A percentile compares a stretch with the other conserved stretches of the same genome.
These are phyloP conservation scores for Candolleomyces aberdarensis DNA, from an alignment of 768 basidiomycete genomes.

Conservation along the genomic window DNA sequence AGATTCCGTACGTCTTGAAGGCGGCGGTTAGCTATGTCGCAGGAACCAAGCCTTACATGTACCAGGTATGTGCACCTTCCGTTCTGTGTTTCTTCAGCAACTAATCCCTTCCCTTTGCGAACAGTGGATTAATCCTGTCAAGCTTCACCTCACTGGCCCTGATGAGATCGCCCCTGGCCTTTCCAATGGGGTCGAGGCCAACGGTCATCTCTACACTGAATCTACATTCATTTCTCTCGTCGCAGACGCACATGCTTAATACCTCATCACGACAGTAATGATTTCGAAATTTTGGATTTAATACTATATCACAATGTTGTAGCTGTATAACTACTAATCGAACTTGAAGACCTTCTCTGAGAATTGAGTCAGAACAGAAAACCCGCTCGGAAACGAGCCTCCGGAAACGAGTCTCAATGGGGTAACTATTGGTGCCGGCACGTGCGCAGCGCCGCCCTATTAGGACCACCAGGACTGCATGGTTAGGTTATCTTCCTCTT, in stretches of 20 bases:
- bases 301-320: not conserved
- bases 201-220: conserved; percentile 82
- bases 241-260: not conserved
- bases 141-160: conserved; percentile 40
- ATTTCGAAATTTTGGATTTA: not conserved
- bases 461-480: not conserved
- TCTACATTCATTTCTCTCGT: conserved; percentile 78
- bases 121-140: conserved; percentile 49
- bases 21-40: conserved; percentile 91
- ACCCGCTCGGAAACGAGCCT: not conserved
- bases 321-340: conserved; percentile 2
- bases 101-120: conserved; percentile 16
- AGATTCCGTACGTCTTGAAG: conserved; percentile 91
- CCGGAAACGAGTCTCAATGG: no score
- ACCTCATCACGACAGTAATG: no score
- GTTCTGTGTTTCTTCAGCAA: conserved; percentile 9
- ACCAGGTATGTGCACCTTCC: conserved; percentile 60
- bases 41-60: conserved; percentile 91
- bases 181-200: conserved; percentile 43
- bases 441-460: conserved; percentile 1
- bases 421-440: not conserved
- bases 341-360: not conserved
- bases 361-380: not conserved
- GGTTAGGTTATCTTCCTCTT: not conserved
- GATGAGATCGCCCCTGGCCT: conserved; percentile 37